Base-by-base conservation (phyloP, 2,329 filamentous ascomycete species). In the Fusarium drepaniforme region DNA sequence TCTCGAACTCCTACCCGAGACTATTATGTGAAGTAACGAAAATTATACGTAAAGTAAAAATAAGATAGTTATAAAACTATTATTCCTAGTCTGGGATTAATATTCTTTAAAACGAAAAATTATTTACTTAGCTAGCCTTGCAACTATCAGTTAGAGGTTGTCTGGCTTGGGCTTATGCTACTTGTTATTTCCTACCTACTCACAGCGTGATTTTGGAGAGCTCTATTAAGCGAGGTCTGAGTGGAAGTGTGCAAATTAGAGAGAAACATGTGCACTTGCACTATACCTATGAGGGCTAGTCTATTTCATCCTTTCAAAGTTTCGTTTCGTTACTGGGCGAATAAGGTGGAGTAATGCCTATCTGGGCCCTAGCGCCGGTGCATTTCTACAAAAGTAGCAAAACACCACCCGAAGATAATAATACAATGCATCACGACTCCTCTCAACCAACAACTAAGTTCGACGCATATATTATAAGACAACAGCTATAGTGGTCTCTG, bases 261-360 rank as follows among this genome's bases (percentile, higher is more conserved):
- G 33, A 35, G 12, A 35, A 35, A 35, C 5, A 15, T 35, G 33
- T 35, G 33, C 33, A 35, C 33, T 1, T 35, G 13, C 12, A 15
- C 33, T 13, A 13, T 35, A 13, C 33, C 33, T 15, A 35, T 5
- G 4, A 23, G 2, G 6, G 42, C 12, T 46, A 46, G 21, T 23
- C 3, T 15, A 1, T 0, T 1, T 2, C 1, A 15, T 8, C 15
- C 5, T 13, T 7, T 13, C 8, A 4, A 1, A 15, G 12, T 8
- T 3, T 15, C 15, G 8, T 46, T 13, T 12, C n/a, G 4, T 23
- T 23, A 23, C 21, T 23, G 21, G 42, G 13, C 23, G 7, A 8
- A 23, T 44, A 23, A 15, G 21, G 6, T 23, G n/a, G 42, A 23
- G 42, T 7, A 4, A 13, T 44, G 12, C n/a, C 42, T 7, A 13